Evolutionary conservation across 2,329 filamentous ascomycete species (phyloP).

Genomic region (Aspergillus sclerotialis): DNA sequence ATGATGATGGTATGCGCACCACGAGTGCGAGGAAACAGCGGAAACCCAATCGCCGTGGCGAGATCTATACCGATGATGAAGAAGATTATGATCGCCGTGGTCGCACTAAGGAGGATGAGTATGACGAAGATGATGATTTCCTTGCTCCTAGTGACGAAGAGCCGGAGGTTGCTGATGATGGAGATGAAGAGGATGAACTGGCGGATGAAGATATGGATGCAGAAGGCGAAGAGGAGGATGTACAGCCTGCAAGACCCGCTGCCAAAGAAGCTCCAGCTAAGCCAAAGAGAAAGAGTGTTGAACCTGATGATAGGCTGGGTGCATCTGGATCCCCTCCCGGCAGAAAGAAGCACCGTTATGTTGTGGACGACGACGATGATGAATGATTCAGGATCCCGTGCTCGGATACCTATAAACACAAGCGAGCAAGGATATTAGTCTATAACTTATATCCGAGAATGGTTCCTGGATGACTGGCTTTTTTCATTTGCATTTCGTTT

Average conservation of each 20-base stretch:
- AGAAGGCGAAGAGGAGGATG: slow-evolving; percentile 35
- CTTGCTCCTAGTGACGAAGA: slow-evolving; percentile 50
- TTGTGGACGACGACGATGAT: slow-evolving; percentile 44
- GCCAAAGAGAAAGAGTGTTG: slow-evolving; percentile 10
- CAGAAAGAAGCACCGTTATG: slow-evolving; percentile 41
- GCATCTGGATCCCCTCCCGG: slow-evolving; percentile 30
- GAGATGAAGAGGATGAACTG: slow-evolving; percentile 36
- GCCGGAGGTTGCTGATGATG: slow-evolving; percentile 37
- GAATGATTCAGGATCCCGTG: slow-evolving; percentile 30
- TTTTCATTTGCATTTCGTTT: too few relatives aligned
- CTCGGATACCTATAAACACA: too few relatives aligned
- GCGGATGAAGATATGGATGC: slow-evolving; percentile 40
- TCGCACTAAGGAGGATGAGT: slow-evolving; percentile 65
- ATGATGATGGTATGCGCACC: slow-evolving; percentile 44
- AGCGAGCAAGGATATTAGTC: too few relatives aligned
- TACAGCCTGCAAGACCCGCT: slow-evolving; percentile 17
- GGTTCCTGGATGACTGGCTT: too few relatives aligned
- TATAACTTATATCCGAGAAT: too few relatives aligned
- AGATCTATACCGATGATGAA: slow-evolving; percentile 44
- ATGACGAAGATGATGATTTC: slow-evolving; percentile 76
- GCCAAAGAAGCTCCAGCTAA: slow-evolving; percentile 21
- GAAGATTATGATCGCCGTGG: slow-evolving; percentile 40
- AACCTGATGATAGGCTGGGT: slow-evolving; percentile 14
- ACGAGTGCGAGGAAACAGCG: slow-evolving; percentile 34
- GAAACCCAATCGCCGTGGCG: slow-evolving; percentile 38